Evolutionary conservation across 768 basidiomycete species (phyloP).

Genomic region (Xanthoconium stramineum): DNA sequence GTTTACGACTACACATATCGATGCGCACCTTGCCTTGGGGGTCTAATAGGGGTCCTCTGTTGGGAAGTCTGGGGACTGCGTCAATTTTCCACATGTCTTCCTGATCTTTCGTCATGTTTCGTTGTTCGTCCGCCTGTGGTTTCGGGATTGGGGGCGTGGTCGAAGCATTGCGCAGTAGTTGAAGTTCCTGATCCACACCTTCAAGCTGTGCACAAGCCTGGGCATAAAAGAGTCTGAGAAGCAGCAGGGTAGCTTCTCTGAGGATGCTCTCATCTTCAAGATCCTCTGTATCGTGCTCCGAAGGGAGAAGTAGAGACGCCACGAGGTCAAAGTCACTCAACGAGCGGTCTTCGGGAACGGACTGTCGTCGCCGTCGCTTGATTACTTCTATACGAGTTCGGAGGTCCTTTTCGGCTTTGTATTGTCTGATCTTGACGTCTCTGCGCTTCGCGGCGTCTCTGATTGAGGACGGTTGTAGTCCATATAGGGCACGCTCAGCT

Average conservation of each 20-base stretch:
- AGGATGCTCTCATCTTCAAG: conserved; percentile 61
- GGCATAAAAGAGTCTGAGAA: conserved; percentile 69
- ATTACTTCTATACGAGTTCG: conserved; percentile 61
- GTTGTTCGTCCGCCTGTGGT: conserved; percentile 35
- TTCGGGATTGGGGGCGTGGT: conserved; percentile 35
- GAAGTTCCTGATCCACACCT: conserved; percentile 67
- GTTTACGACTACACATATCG: neutral
- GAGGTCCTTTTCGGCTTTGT: conserved; percentile 80
- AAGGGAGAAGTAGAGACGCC: conserved; percentile 52
- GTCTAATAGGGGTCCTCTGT: conserved; percentile 68
- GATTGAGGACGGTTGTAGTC: conserved; percentile 44
- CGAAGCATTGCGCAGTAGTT: conserved; percentile 57
- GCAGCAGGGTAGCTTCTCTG: conserved; percentile 64
- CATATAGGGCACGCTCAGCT: conserved; percentile 55
- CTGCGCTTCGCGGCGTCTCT: conserved; percentile 67
- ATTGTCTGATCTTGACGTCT: conserved; percentile 90
- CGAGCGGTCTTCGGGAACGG: conserved; percentile 29
- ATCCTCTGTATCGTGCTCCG: conserved; percentile 43
- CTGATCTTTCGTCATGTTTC: conserved; percentile 40
- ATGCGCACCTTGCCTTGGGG: conserved; percentile 65
- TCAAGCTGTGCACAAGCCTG: conserved; percentile 67
- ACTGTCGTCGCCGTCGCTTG: conserved; percentile 50
- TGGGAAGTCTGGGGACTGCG: conserved; percentile 39
- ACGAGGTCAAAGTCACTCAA: conserved; percentile 62
- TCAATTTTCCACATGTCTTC: conserved; percentile 77